Base-by-base conservation (phyloP, 2,329 filamentous ascomycete species). In the Ciborinia camelliae region DNA sequence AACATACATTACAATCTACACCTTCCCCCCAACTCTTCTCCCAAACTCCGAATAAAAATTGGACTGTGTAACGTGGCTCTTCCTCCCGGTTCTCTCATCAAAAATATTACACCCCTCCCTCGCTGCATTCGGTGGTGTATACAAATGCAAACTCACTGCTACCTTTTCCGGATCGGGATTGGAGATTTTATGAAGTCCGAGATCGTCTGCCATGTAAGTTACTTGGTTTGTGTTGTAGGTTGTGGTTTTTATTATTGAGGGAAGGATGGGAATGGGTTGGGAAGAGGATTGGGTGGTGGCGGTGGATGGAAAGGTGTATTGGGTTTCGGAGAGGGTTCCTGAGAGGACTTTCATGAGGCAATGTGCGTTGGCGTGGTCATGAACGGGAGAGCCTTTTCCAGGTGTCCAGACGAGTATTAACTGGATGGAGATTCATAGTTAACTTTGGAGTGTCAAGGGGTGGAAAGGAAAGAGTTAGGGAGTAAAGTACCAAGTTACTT, bases 381-480 rank as follows among this genome's bases (percentile, higher is more conserved):
- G 93, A 73, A 97, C 91, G 14, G 90, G 88, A 71, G 89, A 93
- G 50, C 86, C 86, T 78, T 91, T 92, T 61, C 90, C 89, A 0
- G 93, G 92, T 20, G 87, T 88, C 93, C 93, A 97, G 51, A 96
- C 92, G 48, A 96, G 85, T 94, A 87, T 81, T 89, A 96, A 91
- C 97, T 97, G 45, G 18, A 60, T 8, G 26, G 35, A 6, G 30
- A 52, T 15, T 30, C 14, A n/a, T 26, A 26, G 23, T 66, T 30
- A 45, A 41, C 8, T 52, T 14, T 23, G 66, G 47, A 35, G 41
- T 30, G 15, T 48, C 20, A 30, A n/a, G 47, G 18, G 23, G 7
- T n/a, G 37, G 20, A 35, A 47, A 30, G 26, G 63, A 58, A 63
- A 62, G 9, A 37, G 23, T 20, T 15, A 20, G 32, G 30, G 5